These are phyloP conservation scores for Primulina huaijiensis DNA, from an alignment of 257 asterid genomes.

Conservation along the genomic window DNA sequence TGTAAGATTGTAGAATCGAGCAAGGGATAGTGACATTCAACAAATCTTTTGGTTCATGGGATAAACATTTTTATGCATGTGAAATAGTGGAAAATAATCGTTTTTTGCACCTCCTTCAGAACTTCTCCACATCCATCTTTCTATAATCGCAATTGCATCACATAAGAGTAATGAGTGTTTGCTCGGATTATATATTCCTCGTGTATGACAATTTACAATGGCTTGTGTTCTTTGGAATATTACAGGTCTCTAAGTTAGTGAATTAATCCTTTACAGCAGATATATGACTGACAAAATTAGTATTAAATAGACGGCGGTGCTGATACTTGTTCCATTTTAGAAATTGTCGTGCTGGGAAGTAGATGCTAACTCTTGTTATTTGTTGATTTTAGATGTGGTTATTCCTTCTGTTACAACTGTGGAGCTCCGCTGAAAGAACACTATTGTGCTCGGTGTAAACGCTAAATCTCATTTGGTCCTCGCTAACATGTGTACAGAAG, in stretches of 20 bases:
- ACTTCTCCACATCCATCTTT: background rate
- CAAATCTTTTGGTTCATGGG: too few relatives aligned
- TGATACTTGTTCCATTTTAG: background rate
- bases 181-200: background rate
- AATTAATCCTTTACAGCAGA: background rate
- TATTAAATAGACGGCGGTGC: background rate
- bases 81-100: background rate
- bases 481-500: background rate
- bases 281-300: too few relatives aligned
- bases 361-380: background rate
- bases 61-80: background rate
- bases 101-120: background rate
- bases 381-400: slow-evolving; percentile 50
- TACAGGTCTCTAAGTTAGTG: background rate
- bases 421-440: slow-evolving; percentile 38
- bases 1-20: background rate
- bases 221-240: background rate
- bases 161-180: background rate
- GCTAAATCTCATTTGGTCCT: slow-evolving; percentile 15
- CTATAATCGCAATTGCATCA: background rate
- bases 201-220: background rate
- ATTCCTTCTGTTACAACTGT: slow-evolving; percentile 60
- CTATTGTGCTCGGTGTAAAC: slow-evolving; percentile 38
- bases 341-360: background rate
- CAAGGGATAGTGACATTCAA: too few relatives aligned